Percentiles rank a stretch among this genome's conserved stretches.
phyloP scores from a whole-genome alignment of 306 rosid genomes.

The Cucurbita pepo region DNA sequence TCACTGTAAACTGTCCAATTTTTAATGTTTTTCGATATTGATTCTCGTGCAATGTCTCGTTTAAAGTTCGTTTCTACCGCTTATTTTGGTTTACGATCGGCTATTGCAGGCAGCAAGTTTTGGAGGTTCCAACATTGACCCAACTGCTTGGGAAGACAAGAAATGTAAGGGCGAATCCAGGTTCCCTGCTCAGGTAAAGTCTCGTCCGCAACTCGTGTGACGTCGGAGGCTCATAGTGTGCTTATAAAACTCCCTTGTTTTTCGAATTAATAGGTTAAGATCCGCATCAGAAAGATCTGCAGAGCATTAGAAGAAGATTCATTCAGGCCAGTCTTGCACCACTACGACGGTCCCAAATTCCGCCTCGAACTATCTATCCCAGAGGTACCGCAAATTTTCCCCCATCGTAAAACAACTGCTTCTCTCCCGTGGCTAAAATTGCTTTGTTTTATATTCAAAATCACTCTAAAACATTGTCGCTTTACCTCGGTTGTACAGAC shows the following conservation, averaged over 20 bases:
- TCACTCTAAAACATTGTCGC: not conserved
- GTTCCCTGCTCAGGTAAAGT: conserved; percentile 93
- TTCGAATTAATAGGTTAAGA: conserved; percentile 42
- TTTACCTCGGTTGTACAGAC: conserved; percentile 41
- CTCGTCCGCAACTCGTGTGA: not conserved
- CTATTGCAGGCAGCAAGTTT: conserved; percentile 73
- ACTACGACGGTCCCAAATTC: conserved; percentile 97
- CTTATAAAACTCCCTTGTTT: not conserved
- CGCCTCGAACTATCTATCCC: conserved; percentile 98
- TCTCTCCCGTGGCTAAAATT: too few species aligned
- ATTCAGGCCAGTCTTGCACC: conserved; percentile 97
- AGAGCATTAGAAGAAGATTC: conserved; percentile 95
- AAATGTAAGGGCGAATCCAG: conserved; percentile 98
- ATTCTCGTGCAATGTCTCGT: not conserved
- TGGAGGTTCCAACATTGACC: conserved; percentile 99
- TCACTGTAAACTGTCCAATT: not conserved
- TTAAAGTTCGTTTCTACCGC: not conserved
- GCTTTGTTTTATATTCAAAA: too few species aligned
- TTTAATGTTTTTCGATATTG: not conserved
- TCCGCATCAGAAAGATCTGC: conserved; percentile 66
- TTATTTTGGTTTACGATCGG: not conserved
- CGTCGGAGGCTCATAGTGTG: not conserved
- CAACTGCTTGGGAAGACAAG: conserved; percentile 99
- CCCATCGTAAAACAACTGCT: not conserved
- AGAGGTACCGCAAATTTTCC: conserved; percentile 32